Conservation (phyloP, 2,329 filamentous ascomycete genomes). For the Podosphaera fusca region DNA sequence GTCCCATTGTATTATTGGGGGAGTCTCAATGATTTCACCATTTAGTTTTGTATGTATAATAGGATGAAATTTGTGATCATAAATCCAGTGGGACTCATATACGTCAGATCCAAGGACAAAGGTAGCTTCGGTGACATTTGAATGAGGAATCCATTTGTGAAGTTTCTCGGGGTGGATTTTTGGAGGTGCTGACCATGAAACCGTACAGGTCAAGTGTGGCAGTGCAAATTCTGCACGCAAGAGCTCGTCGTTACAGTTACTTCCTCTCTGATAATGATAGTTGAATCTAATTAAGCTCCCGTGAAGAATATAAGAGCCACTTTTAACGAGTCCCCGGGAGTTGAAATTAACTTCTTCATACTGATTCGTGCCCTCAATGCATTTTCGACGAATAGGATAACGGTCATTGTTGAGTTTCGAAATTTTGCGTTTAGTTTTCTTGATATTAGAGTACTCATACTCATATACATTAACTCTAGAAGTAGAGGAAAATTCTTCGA, state of each 20-base stretch:
- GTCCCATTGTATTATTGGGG: conserved; percentile 28
- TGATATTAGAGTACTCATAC: conserved; percentile 23
- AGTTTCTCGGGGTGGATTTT: conserved; percentile 25
- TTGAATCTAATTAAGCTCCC: conserved; percentile 29
- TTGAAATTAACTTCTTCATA: conserved; percentile 28
- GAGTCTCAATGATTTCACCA: conserved; percentile 25
- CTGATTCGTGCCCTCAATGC: conserved; percentile 22
- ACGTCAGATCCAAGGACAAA: conserved; percentile 29
- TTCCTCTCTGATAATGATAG: conserved; percentile 29
- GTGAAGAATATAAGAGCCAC: conserved; percentile 28
- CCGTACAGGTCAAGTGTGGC: conserved; percentile 28
- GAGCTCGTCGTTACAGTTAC: conserved; percentile 29
- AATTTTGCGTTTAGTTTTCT: conserved; percentile 7
- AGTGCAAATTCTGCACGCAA: conserved; percentile 30
- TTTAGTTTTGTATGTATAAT: conserved; percentile 25
- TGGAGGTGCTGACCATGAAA: conserved; percentile 30
- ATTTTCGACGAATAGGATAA: conserved; percentile 23
- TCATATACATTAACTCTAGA: conserved; percentile 22
- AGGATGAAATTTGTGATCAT: conserved; percentile 25
- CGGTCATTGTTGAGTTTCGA: conserved; percentile 11
- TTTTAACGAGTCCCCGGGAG: conserved; percentile 26
- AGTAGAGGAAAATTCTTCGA: conserved; percentile 14
- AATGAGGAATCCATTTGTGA: conserved; percentile 29
- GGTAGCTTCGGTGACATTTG: conserved; percentile 29
- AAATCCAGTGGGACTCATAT: conserved; percentile 26